Evolutionary conservation across 139 green algal species (phyloP), one percentile per base, ranked within the genome.

Genomic region (Coelastrella sp.): DNA sequence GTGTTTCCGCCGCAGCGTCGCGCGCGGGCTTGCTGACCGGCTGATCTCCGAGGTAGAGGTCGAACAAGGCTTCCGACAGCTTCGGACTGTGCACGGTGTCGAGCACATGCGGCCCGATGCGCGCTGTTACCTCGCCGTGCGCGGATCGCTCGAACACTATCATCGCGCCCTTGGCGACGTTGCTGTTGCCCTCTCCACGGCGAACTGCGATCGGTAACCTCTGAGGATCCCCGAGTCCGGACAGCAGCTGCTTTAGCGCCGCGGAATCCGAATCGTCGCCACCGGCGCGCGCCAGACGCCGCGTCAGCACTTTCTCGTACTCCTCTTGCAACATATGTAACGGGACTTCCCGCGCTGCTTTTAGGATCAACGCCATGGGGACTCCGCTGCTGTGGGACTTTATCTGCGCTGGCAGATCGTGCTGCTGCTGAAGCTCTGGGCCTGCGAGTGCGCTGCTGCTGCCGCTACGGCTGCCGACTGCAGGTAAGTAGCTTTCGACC

Each of bases 11-110:
- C 13, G 85, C 85, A 61, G 85, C 85, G 7, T 75, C 92, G 71
- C 94, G 95, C 20, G 95, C 93, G 76, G 91, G 83, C 58, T 89
- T 90, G 87, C 91, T 92, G 56, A 96, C 95, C 4, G 95, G 95
- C 74, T 95, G 80, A 11, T 95, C 91, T 0, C 95, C 96, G 20
- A 97, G 85, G 91, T 97, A 97, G 58, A 97, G 86, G 65, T 96
- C 96, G 66, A 97, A 96, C 47, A 97, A 84, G 4, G 96, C 95
- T 65, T 92, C 82, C 3, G 85, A 92, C 64, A 97, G 83, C 47
- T 91, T 84, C 0, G 87, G 73, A 20, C 91, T 93, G 32, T 87
- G 85, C 57, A 95, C 91, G 5, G 75, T 85, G 57, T 86, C 89
- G 13, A 96, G 74, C 1, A 85, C 23, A 13, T 83, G 19, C 8